These are phyloP conservation scores for Scleromitrula shiraiana DNA, from an alignment of 2,329 filamentous ascomycete genomes.

Conservation along the genomic window DNA sequence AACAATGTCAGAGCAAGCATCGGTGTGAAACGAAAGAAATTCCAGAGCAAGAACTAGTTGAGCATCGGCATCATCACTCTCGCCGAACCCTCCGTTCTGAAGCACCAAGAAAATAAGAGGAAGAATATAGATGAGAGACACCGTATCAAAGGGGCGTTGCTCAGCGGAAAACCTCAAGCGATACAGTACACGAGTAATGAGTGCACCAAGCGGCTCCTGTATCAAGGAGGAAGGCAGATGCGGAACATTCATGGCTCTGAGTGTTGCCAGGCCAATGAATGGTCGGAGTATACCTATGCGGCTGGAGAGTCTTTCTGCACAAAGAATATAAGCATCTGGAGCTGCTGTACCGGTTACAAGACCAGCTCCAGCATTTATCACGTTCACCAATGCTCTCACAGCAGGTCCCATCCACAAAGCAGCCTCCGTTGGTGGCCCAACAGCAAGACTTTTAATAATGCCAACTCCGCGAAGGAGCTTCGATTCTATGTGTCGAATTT, in stretches of 20 bases:
- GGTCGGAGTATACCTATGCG: constrained; percentile 69
- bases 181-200: constrained; percentile 85
- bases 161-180: constrained; percentile 84
- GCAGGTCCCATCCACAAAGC: constrained; percentile 81
- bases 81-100: constrained; percentile 68
- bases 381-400: constrained; percentile 62
- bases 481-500: constrained; percentile 61
- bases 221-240: constrained; percentile 64
- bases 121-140: constrained; percentile 80
- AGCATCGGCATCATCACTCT: constrained; percentile 75
- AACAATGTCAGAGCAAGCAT: constrained; percentile 63
- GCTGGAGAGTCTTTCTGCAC: constrained; percentile 64
- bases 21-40: constrained; percentile 81
- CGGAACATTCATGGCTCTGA: constrained; percentile 69
- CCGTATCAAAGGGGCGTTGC: constrained; percentile 84
- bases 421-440: constrained; percentile 81
- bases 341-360: constrained; percentile 75
- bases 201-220: constrained; percentile 72
- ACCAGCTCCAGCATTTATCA: constrained; percentile 72
- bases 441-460: constrained; percentile 73
- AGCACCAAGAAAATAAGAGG: constrained; percentile 76
- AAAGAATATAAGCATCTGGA: constrained; percentile 69
- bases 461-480: constrained; percentile 76
- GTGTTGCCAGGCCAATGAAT: constrained; percentile 80
- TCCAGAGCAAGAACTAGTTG: constrained; percentile 86